These are phyloP conservation scores for Musa schizocarpa DNA, from an alignment of 176 grass and related monocot species.

Conservation along the genomic window DNA sequence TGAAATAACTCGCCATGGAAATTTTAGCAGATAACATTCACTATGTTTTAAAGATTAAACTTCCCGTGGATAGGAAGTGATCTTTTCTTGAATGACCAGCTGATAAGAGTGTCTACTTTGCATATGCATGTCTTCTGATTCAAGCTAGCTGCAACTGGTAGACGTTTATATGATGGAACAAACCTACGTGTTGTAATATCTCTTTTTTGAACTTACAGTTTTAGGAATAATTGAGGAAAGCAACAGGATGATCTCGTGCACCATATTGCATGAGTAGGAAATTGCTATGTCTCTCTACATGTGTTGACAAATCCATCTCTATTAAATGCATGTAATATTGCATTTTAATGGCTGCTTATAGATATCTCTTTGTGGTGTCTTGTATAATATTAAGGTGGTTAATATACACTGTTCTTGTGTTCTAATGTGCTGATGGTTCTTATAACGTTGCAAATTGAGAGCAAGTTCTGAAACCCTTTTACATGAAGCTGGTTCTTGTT, in stretches of 20 bases:
- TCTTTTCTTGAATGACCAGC: background rate
- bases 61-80: background rate
- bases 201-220: background rate
- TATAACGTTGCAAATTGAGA: no score
- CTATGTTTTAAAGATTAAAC: no score
- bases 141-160: background rate
- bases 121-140: background rate
- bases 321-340: background rate
- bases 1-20: no score
- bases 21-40: no score
- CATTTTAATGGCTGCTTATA: no score
- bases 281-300: background rate
- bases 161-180: background rate
- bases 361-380: no score
- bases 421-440: no score
- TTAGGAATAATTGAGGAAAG: background rate
- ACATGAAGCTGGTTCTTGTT: no score
- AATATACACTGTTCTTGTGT: no score
- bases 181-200: background rate
- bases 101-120: background rate
- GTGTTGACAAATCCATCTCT: background rate
- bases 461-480: no score
- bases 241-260: background rate
- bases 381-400: no score
- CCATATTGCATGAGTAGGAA: background rate